Percentiles rank a stretch among this genome's conserved stretches.
Evolutionary conservation across 1,284 basidiomycete species (phyloP).

Genomic region (Ustilago loliicola): DNA sequence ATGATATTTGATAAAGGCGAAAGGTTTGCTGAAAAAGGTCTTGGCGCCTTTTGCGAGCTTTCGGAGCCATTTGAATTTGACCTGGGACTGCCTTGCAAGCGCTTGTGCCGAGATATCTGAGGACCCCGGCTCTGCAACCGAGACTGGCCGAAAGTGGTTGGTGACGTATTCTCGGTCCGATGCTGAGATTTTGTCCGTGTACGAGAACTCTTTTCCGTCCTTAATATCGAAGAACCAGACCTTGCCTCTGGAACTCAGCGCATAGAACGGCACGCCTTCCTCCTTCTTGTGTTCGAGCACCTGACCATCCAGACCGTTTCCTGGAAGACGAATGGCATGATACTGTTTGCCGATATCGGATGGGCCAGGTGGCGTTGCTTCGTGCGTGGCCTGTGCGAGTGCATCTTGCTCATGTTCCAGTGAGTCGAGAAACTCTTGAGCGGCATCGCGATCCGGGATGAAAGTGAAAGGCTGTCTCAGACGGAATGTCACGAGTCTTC

Average conservation of each 20-base stretch:
- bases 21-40: background rate
- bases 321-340: constrained; percentile 11
- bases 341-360: constrained; percentile 15
- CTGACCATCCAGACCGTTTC: constrained; percentile 8
- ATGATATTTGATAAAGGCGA: background rate
- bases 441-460: background rate
- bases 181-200: constrained; percentile 13
- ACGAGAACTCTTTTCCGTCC: constrained; percentile 10
- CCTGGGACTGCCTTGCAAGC: background rate
- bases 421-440: background rate
- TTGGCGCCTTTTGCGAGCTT: background rate
- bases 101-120: background rate
- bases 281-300: background rate
- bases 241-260: background rate
- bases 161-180: constrained; percentile 7
- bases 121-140: background rate
- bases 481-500: constrained; percentile 15
- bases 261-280: constrained; percentile 12
- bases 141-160: background rate
- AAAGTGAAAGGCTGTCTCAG: background rate
- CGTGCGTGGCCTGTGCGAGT: background rate
- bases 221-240: constrained; percentile 24
- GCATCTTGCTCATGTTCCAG: background rate
- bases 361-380: background rate
- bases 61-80: background rate